A percentile compares a stretch with the other conserved stretches of the same genome.
phyloP scores from a whole-genome alignment of 345 rosid species.

The Salix suchowensis region DNA sequence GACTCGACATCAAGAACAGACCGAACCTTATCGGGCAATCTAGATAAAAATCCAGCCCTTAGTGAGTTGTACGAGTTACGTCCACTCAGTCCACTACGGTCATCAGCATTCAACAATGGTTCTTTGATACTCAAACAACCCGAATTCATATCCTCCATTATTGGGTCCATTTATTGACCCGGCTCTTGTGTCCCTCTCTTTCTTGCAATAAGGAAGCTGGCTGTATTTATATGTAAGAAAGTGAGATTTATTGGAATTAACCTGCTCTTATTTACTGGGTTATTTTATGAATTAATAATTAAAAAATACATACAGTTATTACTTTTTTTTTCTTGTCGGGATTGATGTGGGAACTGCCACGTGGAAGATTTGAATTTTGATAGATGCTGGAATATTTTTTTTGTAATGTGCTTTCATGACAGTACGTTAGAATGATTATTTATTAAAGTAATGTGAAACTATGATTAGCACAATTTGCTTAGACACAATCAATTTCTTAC shows the following conservation, averaged over 20 bases:
- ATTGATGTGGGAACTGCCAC: background rate
- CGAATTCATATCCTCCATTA: conserved; percentile 17
- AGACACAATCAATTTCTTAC: no score
- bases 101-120: conserved; percentile 26
- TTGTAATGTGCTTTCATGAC: background rate
- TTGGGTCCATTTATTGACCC: background rate
- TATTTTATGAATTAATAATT: background rate
- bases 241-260: background rate
- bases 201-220: background rate
- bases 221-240: no score
- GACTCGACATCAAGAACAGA: conserved; percentile 48
- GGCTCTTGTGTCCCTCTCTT: background rate
- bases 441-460: no score
- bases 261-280: background rate
- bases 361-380: background rate
- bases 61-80: conserved; percentile 38
- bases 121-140: conserved; percentile 9
- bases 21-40: conserved; percentile 61
- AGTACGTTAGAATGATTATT: no score
- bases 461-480: no score
- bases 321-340: background rate
- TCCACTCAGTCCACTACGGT: conserved; percentile 17
- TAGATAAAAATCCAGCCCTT: conserved; percentile 46
- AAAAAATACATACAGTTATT: background rate
- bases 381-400: background rate